These are phyloP conservation scores for Yamadazyma oceani DNA, from an alignment of 1,139 yeast species.

Conservation along the genomic window DNA sequence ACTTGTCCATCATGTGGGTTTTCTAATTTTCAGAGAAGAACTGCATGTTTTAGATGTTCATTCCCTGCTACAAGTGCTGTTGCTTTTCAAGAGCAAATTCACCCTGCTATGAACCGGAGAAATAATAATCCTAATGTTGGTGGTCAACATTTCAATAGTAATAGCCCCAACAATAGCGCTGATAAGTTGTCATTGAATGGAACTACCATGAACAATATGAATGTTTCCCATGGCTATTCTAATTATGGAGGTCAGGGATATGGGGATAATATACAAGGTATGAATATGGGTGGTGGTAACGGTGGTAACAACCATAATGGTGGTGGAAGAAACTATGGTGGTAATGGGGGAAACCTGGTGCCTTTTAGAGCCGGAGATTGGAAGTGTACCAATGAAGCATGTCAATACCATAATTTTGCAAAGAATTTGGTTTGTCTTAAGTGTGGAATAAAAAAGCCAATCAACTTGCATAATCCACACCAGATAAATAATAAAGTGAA, in stretches of 20 bases:
- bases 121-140: slow-evolving; percentile 12
- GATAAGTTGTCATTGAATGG: slow-evolving; percentile 10
- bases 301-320: slow-evolving; percentile 1
- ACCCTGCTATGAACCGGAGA: slow-evolving; percentile 14
- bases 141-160: slow-evolving; percentile 12
- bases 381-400: slow-evolving; percentile 80
- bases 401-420: slow-evolving; percentile 91
- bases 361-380: slow-evolving; percentile 98
- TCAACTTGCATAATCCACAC: slow-evolving; percentile 27
- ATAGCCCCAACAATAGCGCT: slow-evolving; percentile 11
- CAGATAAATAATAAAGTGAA: slow-evolving; percentile 10
- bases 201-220: slow-evolving; percentile 4
- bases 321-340: slow-evolving; percentile 7
- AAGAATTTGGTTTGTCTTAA: slow-evolving; percentile 83
- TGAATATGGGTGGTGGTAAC: slow-evolving; percentile 11
- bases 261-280: slow-evolving; percentile 4
- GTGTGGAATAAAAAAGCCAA: slow-evolving; percentile 79
- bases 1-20: slow-evolving; percentile 96
- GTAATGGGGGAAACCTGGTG: slow-evolving; percentile 33
- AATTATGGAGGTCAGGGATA: slow-evolving; percentile 1
- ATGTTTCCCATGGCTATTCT: neutral
- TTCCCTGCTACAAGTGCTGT: slow-evolving; percentile 81
- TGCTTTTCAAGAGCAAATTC: slow-evolving; percentile 54
- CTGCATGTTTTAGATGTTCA: slow-evolving; percentile 91
- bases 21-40: slow-evolving; percentile 90